These are phyloP conservation scores for Lactarius psammicola DNA, from an alignment of 768 basidiomycete species.

Conservation along the genomic window DNA sequence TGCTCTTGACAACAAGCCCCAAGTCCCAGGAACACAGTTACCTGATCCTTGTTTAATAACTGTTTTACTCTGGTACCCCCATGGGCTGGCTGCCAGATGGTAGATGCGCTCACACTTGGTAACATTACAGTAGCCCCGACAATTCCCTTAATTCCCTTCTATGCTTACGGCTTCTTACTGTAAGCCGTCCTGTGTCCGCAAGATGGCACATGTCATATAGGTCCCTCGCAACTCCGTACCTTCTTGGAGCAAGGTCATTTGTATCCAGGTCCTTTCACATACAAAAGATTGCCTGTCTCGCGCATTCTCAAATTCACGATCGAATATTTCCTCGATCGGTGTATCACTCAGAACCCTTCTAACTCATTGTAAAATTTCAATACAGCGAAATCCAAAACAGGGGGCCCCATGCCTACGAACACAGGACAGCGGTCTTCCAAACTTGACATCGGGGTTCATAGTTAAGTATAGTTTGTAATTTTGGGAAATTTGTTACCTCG, in stretches of 20 bases:
- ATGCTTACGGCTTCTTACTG: conserved; percentile 1
- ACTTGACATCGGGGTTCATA: too few species aligned
- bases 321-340: too few species aligned
- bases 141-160: background rate
- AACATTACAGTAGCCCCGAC: background rate
- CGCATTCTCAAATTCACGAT: too few species aligned
- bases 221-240: conserved; percentile 8
- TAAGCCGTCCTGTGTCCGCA: background rate
- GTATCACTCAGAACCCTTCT: too few species aligned
- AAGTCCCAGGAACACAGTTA: background rate
- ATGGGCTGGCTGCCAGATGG: background rate
- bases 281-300: background rate
- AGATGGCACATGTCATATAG: background rate
- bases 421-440: too few species aligned
- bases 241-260: background rate
- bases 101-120: background rate
- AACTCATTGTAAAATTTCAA: too few species aligned
- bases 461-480: too few species aligned
- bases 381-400: too few species aligned
- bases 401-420: too few species aligned
- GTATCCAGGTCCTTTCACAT: background rate
- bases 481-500: too few species aligned
- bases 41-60: background rate
- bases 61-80: background rate
- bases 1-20: background rate